Base-by-base conservation (phyloP, 176 grass and related monocot genomes). In the Typha latifolia region DNA sequence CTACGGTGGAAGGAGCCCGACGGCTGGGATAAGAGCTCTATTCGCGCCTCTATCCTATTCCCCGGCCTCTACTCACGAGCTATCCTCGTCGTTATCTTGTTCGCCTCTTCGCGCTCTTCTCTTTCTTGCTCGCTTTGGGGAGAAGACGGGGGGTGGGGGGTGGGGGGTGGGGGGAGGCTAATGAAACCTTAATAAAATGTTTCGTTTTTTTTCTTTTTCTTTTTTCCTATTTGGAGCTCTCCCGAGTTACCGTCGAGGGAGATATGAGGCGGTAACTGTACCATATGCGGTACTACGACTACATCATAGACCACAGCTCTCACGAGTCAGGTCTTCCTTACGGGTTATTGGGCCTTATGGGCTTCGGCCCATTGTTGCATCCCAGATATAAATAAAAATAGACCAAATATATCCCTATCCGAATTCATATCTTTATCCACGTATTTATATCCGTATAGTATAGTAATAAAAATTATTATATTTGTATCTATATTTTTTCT, bases 61-160 rank as follows among this genome's bases (percentile, higher is more conserved):
- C 37, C 29, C 18, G n/a, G 50, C 31, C 47, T 12, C 52, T 59
- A 9, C n/a, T 59, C 10, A 14, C n/a, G 53, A 59, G 53, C 20
- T 19, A 16, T 59, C 53, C 48, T 37, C 63, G 76, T 72, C 64
- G 22, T 63, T 43, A 14, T 51, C 22, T 52, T 76, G 76, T 79
- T 74, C 59, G 71, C 86, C 48, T 34, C 23, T 79, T 82, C 66
- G 72, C 70, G 70, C 67, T 62, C 71, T 32, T 78, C 69, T 61
- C 48, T 76, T 71, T 50, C 29, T 61, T 50, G 16, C 50, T 56
- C 50, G 49, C 63, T 22, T 76, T 70, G 56, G 81, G 53, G 74
- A 70, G 66, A 70, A 69, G 78, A 78, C 77, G 76, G 61, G 32
- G 53, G 34, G 24, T 1, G 24, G 24, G 24, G 24, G 24, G 24